Evolutionary conservation across 345 rosid genomes (phyloP).

Genomic region (Viola odorata): DNA sequence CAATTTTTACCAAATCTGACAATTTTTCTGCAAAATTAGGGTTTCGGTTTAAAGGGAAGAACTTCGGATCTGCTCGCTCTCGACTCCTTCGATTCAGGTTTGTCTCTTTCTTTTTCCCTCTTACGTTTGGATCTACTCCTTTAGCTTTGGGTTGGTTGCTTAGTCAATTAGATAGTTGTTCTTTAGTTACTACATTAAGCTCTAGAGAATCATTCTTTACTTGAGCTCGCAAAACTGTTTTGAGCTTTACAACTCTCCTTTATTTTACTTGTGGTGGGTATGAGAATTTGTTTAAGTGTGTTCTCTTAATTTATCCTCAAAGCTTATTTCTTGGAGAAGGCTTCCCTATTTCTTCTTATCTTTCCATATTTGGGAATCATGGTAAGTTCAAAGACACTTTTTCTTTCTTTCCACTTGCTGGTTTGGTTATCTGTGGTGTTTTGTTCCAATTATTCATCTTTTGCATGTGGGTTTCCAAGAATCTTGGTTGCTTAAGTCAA

Average conservation of each 20-base stretch:
- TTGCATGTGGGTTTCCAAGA: constrained; percentile 6
- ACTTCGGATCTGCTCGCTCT: too few species aligned
- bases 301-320: background rate
- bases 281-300: background rate
- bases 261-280: background rate
- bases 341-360: background rate
- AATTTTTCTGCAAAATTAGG: too few species aligned
- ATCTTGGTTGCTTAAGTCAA: too few species aligned
- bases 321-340: background rate
- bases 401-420: background rate
- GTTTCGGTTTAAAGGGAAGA: too few species aligned
- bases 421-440: background rate
- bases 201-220: constrained; percentile 40
- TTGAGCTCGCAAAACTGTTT: constrained; percentile 36
- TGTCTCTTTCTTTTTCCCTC: too few species aligned
- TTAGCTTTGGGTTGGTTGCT: too few species aligned
- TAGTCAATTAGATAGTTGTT: too few species aligned
- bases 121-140: too few species aligned
- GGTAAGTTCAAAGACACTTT: constrained; percentile 4
- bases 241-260: constrained; percentile 13
- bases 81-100: too few species aligned
- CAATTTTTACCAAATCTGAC: too few species aligned
- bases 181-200: too few species aligned
- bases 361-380: constrained; percentile 2
- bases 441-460: background rate